Percentiles rank a stretch among this genome's conserved stretches.
These are phyloP conservation scores for Fonsecaea multimorphosa DNA, from an alignment of 2,329 filamentous ascomycete species.

Conservation along the genomic window DNA sequence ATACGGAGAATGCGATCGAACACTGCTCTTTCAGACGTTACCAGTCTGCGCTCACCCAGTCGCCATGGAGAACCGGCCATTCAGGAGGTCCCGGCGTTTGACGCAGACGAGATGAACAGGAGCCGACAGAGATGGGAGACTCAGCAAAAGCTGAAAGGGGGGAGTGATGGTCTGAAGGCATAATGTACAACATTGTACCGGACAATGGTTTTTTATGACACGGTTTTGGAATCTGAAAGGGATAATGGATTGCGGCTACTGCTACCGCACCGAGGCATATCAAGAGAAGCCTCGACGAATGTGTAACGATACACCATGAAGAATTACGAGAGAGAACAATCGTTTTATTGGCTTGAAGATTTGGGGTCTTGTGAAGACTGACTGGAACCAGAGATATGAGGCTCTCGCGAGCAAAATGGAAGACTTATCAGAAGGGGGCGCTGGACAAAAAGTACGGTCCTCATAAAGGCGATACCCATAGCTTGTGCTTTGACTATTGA, in stretches of 20 bases:
- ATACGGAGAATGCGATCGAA: slow-evolving; percentile 48
- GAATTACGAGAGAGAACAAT: slow-evolving; percentile 19
- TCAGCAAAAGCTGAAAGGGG: slow-evolving; percentile 40
- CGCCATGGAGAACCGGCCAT: slow-evolving; percentile 35
- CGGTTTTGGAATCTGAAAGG: slow-evolving; percentile 26
- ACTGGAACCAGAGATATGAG: slow-evolving; percentile 25
- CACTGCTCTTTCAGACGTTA: slow-evolving; percentile 41
- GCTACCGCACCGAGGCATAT: slow-evolving; percentile 30
- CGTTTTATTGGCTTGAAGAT: slow-evolving; percentile 16
- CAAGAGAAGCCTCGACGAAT: slow-evolving; percentile 18
- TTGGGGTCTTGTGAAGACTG: slow-evolving; percentile 21
- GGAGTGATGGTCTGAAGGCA: slow-evolving; percentile 21
- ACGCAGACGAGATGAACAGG: slow-evolving; percentile 57
- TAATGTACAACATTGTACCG: slow-evolving; percentile 28
- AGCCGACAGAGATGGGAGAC: slow-evolving; percentile 57
- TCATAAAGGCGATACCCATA: slow-evolving; percentile 9
- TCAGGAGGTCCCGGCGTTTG: slow-evolving; percentile 49
- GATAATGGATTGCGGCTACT: slow-evolving; percentile 33
- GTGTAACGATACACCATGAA: slow-evolving; percentile 36
- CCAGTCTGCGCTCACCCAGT: slow-evolving; percentile 44
- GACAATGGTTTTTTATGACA: slow-evolving; percentile 21
- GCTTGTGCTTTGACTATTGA: neutral
- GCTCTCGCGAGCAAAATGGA: slow-evolving; percentile 34
- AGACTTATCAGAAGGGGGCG: neutral
- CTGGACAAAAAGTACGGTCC: neutral